Evolutionary conservation across 2,329 filamentous ascomycete species (phyloP).

Genomic region (Aspergillus ochraceus): DNA sequence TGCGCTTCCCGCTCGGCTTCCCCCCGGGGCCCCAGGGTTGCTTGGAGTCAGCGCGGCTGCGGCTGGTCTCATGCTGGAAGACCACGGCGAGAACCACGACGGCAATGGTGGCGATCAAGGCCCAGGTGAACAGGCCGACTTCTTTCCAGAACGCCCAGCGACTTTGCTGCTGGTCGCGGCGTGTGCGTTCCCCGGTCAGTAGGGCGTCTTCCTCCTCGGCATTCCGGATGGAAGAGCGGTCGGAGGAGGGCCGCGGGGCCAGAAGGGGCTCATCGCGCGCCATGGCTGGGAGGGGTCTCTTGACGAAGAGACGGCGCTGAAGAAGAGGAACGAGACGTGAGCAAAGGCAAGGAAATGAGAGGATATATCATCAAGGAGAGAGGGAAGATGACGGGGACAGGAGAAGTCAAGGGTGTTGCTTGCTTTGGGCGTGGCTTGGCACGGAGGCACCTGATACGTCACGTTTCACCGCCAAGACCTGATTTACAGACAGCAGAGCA

Average conservation of each 20-base stretch:
- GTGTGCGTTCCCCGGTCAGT: slow-evolving; percentile 55
- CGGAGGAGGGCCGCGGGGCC: slow-evolving; percentile 56
- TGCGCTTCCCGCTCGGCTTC: slow-evolving; percentile 69
- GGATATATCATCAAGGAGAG: not conserved
- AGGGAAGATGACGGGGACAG: not conserved
- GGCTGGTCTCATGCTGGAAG: slow-evolving; percentile 66
- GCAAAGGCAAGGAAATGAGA: not conserved
- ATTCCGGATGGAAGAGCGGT: slow-evolving; percentile 55
- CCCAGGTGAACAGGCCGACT: slow-evolving; percentile 77
- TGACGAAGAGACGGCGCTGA: not conserved
- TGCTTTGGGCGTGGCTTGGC: slow-evolving; percentile 10
- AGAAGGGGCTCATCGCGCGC: slow-evolving; percentile 54
- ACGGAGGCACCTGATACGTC: slow-evolving; percentile 39
- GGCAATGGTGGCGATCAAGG: slow-evolving; percentile 72
- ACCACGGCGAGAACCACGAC: slow-evolving; percentile 80
- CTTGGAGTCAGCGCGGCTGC: slow-evolving; percentile 28
- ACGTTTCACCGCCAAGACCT: not conserved
- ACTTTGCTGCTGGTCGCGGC: slow-evolving; percentile 31
- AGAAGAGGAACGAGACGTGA: not conserved
- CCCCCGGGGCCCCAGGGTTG: slow-evolving; percentile 39
- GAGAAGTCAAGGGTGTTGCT: not conserved
- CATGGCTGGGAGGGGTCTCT: slow-evolving; percentile 23
- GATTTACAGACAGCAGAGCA: not conserved
- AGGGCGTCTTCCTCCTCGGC: slow-evolving; percentile 64
- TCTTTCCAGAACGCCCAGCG: slow-evolving; percentile 68